Base-by-base conservation (phyloP, 2,329 filamentous ascomycete genomes). In the Penicillium sp. region DNA sequence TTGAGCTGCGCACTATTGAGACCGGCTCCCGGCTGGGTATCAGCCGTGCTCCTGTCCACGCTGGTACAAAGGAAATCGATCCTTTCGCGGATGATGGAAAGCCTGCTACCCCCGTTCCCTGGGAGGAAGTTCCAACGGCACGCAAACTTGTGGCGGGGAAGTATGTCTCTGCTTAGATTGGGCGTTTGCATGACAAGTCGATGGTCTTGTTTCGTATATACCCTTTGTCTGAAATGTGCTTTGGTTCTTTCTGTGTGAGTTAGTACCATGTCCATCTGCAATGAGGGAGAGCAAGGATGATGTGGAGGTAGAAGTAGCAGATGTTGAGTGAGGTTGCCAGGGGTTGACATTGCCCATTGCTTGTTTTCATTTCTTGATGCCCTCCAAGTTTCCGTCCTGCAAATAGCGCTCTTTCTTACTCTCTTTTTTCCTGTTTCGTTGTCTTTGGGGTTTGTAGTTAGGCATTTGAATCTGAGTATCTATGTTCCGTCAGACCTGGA, bases 71-170 rank as follows among this genome's bases (percentile, higher is more conserved):
- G 53, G 77, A 77, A 15, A 64, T 66, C 17, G 81, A 84, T 61
- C 82, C 82, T 4, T 84, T 84, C 65, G 81, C 82, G 15, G 83
- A 84, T 61, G 80, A 79, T 15, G 72, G 67, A 6, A 69, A 70
- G 44, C 71, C 64, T 12, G 69, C 71, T 69, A 78, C 63, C 35
- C 68, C 66, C 7, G 66, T 68, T 70, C 78, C 63, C 35, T 96
- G 92, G 92, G 84, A 85, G 30, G 85, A 88, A 44, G 85, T 96
- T 40, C 86, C 87, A 12, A 82, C 85, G 5, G 79, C 84, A 58
- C 86, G 86, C 76, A 93, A 89, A 79, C 75, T 95, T 67, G 84
- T 91, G 26, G 89, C 87, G 72, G 92, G 91, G 51, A 91, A 89
- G 78, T 96, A 95, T 76, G 86, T 91, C 70, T 86, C 86, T 58